Evolutionary conservation across 257 asterid genomes (phyloP).

Genomic region (Nicotiana paniculata): DNA sequence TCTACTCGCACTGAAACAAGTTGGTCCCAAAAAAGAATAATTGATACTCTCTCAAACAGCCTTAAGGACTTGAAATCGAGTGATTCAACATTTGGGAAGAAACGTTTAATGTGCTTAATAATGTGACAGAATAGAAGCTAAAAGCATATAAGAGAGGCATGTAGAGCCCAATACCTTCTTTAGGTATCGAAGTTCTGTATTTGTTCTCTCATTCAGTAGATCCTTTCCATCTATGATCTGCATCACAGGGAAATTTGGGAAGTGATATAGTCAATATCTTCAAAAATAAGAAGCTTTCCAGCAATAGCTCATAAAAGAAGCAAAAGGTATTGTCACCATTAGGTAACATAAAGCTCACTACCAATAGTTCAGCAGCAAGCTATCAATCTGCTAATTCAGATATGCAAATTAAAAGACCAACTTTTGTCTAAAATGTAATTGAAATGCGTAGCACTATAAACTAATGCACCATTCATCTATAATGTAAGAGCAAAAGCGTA

Average conservation of each 20-base stretch:
- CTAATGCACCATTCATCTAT: not conserved
- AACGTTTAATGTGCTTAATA: not conserved
- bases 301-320: not conserved
- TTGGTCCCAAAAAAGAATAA: no score
- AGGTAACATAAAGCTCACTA: not conserved
- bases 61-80: not conserved
- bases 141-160: not conserved
- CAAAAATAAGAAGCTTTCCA: not conserved
- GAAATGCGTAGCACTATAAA: not conserved
- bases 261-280: not conserved
- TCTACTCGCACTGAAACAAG: not conserved
- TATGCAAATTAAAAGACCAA: not conserved
- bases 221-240: conserved; percentile 86
- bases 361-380: not conserved
- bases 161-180: conserved; percentile 49
- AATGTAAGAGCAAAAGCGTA: not conserved
- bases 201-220: conserved; percentile 76
- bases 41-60: not conserved
- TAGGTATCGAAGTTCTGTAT: conserved; percentile 71
- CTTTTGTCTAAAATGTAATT: not conserved
- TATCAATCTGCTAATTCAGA: not conserved
- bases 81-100: not conserved
- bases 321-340: not conserved
- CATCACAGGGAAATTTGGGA: not conserved
- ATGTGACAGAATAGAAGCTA: not conserved